Evolutionary conservation across 1,139 yeast genomes (phyloP), one percentile per base, ranked within the genome.

Genomic region (Sugiyamaella neomexicana): DNA sequence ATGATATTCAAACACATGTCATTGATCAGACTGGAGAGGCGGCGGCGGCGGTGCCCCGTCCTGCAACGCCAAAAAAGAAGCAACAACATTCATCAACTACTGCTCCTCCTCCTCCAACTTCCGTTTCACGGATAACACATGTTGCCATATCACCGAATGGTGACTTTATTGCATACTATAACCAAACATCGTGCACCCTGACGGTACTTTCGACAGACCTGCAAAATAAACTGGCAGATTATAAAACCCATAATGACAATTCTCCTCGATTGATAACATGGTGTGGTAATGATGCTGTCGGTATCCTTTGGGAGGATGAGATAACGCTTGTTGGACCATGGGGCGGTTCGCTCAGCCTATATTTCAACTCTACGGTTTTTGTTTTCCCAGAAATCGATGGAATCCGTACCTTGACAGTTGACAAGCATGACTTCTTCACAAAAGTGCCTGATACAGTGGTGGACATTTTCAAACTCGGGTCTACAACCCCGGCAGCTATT

Each of bases 221-320:
- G 59, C 75, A 77, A 54, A 77, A 76, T 45, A 75, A 78, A 2
- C 69, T 85, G n/a, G 72, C 82, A 37, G 84, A 81, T 53, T 80
- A 68, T 52, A 62, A 68, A 2, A 56, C 77, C 72, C 58, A 68
- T 42, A 60, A 71, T 47, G 17, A 76, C 64, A 69, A 77, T 1
- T 64, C 55, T 9, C 67, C 68, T 2, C 65, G 69, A 39, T 80
- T 80, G 58, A 72, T 89, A 10, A 78, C 77, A 57, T 91, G 97
- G 97, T 88, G 96, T 69, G 89, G 93, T 0, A 83, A 85, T 62
- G 96, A 89, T 72, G 89, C 95, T 0, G 82, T 90, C 1, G 83
- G 83, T 0, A 62, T 75, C 25, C 73, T 83, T 0, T 76, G 80
- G 56, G 74, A 78, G 4, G 95, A 86, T 60, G 91, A 86, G 55